Evolutionary conservation across 2,329 filamentous ascomycete species (phyloP), one percentile per base, ranked within the genome.

Genomic region (Aspergillus udagawae): DNA sequence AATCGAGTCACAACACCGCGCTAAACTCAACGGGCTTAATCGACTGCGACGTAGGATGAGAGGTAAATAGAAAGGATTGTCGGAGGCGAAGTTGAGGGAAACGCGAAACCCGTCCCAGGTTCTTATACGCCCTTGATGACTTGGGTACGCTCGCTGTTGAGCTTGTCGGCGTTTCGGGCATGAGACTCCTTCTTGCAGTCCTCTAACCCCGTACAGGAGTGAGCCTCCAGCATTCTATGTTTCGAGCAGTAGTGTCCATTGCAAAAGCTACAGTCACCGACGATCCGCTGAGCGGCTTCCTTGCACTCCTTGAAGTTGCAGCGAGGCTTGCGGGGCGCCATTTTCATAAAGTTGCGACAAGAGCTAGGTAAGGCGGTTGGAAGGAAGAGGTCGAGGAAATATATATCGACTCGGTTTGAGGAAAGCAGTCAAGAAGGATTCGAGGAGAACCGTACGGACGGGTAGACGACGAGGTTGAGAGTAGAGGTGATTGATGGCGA

Each of bases 171-270:
- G 75, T 99, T 99, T 65, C 92, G 87, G 75, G 95, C 91, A 77
- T 96, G 91, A 50, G 91, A 93, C 76, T 96, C 92, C 81, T 96
- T 94, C 83, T 97, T 96, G 83, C 93, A 97, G 78, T 96, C 90
- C 81, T 97, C 94, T 56, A 99, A 81, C 44, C 92, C 92, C 63
- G 85, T 86, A 80, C 94, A 99, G 79, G 91, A 91, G 79, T 99
- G 94, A 67, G 93, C 90, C 77, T 99, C 94, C 63, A 97, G 78
- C 78, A 97, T 84, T 56, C 94, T 85, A 78, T 99, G 94, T 80
- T 92, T 96, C 67, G 91, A 91, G 78, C 94, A 99, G 81, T 91
- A 97, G 74, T 95, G 90, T 49, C 92, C 92, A 55, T 88, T 82
- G 80, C 94, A 99, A 82, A 97, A 97, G 60, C 87, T 88, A 78